phyloP scores from a whole-genome alignment of 2,329 filamentous ascomycete species.

The Phoma sp. region DNA sequence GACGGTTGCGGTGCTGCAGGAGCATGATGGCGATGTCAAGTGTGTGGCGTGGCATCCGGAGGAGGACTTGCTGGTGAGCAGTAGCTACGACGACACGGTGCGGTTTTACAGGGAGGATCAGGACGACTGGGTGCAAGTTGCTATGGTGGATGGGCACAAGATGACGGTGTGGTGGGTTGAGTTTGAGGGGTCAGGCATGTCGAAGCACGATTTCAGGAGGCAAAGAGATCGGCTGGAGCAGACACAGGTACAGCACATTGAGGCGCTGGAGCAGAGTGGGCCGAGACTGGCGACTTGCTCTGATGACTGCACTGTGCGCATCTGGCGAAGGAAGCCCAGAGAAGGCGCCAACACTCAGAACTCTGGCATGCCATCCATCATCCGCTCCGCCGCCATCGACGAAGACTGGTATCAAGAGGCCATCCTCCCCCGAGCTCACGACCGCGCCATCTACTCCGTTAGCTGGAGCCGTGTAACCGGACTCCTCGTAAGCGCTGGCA shows the following conservation, averaged over 20 bases:
- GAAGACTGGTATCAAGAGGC: slow-evolving; percentile 86
- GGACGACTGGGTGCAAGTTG: slow-evolving; percentile 93
- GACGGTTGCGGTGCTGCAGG: slow-evolving; percentile 91
- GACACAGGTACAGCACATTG: slow-evolving; percentile 45
- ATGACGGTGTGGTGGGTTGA: slow-evolving; percentile 92
- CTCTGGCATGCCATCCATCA: slow-evolving; percentile 81
- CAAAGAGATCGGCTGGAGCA: slow-evolving; percentile 37
- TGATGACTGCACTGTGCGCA: slow-evolving; percentile 78
- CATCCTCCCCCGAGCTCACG: slow-evolving; percentile 76
- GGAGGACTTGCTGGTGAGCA: slow-evolving; percentile 79
- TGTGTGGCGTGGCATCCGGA: slow-evolving; percentile 90
- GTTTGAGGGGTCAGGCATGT: slow-evolving; percentile 60
- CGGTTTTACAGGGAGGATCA: slow-evolving; percentile 88
- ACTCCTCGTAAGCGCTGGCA: slow-evolving; percentile 84
- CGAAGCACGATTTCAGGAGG: slow-evolving; percentile 33
- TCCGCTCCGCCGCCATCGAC: slow-evolving; percentile 73
- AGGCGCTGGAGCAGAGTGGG: slow-evolving; percentile 51
- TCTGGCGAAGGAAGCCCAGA: slow-evolving; percentile 75
- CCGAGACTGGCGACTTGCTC: slow-evolving; percentile 81
- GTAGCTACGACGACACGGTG: slow-evolving; percentile 94
- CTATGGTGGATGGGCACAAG: slow-evolving; percentile 78
- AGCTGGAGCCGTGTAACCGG: slow-evolving; percentile 83
- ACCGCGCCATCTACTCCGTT: slow-evolving; percentile 82
- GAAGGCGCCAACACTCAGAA: slow-evolving; percentile 59
- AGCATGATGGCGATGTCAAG: slow-evolving; percentile 96